Percentiles rank a stretch among this genome's conserved stretches.
phyloP scores from a whole-genome alignment of 768 basidiomycete genomes.

The Russula compacta region DNA sequence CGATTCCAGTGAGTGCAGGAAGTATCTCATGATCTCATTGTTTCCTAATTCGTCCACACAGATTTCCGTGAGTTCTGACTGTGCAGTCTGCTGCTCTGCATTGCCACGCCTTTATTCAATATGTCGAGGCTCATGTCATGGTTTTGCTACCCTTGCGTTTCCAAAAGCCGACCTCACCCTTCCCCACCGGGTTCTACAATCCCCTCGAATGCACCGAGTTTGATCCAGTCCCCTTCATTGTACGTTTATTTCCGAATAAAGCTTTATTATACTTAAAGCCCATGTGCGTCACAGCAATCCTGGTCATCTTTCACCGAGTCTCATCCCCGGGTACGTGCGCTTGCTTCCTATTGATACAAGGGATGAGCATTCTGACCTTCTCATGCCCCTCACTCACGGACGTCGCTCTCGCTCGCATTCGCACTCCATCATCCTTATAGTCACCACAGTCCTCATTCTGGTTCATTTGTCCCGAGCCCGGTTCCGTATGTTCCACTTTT shows the following conservation, averaged over 20 bases:
- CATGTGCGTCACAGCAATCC: background rate
- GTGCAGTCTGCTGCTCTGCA: background rate
- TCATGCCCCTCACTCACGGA: background rate
- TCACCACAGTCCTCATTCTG: background rate
- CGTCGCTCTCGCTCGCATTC: background rate
- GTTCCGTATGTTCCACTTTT: background rate
- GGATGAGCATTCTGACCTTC: background rate
- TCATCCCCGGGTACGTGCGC: conserved; percentile 9
- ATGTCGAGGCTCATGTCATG: background rate
- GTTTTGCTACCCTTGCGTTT: background rate
- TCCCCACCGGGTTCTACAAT: background rate
- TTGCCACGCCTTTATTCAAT: background rate
- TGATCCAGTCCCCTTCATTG: background rate
- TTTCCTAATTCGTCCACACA: background rate
- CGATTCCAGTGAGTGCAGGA: conserved; percentile 1
- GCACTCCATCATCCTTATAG: background rate
- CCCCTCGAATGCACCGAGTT: background rate
- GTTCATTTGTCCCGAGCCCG: background rate
- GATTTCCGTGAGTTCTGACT: conserved; percentile 9
- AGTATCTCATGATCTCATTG: background rate
- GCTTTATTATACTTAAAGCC: background rate
- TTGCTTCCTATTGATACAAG: background rate
- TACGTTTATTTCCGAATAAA: background rate
- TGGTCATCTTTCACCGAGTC: background rate
- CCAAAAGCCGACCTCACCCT: background rate